phyloP scores from a whole-genome alignment of 2,329 filamentous ascomycete species.

The Colletotrichum costaricense region DNA sequence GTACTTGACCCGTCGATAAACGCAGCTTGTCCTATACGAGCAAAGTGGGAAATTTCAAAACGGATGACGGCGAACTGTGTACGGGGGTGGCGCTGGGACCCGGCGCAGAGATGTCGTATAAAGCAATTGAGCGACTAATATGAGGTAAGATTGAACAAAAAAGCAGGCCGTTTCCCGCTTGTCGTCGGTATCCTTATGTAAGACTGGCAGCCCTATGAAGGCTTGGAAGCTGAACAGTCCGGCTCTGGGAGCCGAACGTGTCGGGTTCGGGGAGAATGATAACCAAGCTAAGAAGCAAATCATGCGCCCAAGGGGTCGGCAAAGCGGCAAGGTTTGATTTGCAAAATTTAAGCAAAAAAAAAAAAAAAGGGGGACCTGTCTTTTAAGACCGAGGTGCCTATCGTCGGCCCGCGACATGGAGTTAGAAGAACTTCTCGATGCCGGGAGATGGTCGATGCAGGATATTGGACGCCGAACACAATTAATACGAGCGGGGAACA shows the following conservation, averaged over 20 bases:
- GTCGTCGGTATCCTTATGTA: not conserved
- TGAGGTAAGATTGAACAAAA: not conserved
- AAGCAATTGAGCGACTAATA: conserved; percentile 6
- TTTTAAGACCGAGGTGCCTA: not conserved
- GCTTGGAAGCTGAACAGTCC: not conserved
- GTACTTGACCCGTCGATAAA: not conserved
- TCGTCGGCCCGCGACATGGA: not conserved
- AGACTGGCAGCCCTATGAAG: conserved; percentile 15
- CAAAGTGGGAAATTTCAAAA: not conserved
- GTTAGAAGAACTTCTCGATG: not conserved
- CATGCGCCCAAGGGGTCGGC: not conserved
- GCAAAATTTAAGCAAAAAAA: too few species aligned
- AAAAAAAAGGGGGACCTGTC: not conserved
- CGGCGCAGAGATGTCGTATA: not conserved
- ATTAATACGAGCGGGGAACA: conserved; percentile 8
- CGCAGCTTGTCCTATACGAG: conserved; percentile 5
- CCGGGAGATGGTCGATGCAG: not conserved
- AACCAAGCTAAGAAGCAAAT: not conserved
- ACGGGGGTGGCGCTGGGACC: not conserved
- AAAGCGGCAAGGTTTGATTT: not conserved
- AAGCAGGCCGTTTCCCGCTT: not conserved
- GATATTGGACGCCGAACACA: conserved; percentile 7
- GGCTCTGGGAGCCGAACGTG: conserved; percentile 21
- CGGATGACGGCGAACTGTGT: not conserved
- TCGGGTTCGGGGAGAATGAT: not conserved